Evolutionary conservation across 306 rosid genomes (phyloP), one percentile per base, ranked within the genome.

Genomic region (Vigna nakashimae): DNA sequence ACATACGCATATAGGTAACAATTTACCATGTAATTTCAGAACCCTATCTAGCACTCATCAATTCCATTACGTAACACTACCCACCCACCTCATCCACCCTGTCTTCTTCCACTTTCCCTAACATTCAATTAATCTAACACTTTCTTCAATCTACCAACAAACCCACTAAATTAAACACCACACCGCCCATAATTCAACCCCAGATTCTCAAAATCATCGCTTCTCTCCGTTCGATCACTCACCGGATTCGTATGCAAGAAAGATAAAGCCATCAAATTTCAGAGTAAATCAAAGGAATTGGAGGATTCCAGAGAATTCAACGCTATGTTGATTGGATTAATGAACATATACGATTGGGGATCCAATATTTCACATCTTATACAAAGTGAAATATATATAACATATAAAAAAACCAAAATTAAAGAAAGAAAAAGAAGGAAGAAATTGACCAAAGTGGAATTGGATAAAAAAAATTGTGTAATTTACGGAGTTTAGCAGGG

Each of bases 311-410:
- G 79, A 53, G 52, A 76, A 36, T 67, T 84, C 79, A 80, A 75
- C 78, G 22, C 1, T 75, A 57, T 43, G 80, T 83, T 79, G 81
- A 83, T 74, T 79, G 18, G 50, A 75, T 74, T 79, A 69, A 79
- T 68, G 76, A 71, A 79, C 81, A 79, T 68, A 79, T 74, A 49
- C 52, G 55, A 69, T 83, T 53, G 16, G 13, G 57, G 87, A 83
- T 83, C 81, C 80, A 79, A 74, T 83, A 74, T 74, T 83, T 83
- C 87, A 79, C 81, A 83, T 83, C 83, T 83, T 73, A 42, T 78
- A 49, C 82, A 79, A 66, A 71, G 83, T 57, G 83, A 79, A 68
- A 79, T 60, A 73, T 59, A 59, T 57, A 67, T 78, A 73, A 79
- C 78, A 79, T 79, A 79, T 79, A 0, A 79, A 71, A 52, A 73